phyloP scores from a whole-genome alignment of 306 rosid genomes.

The Medicago ruthenica region DNA sequence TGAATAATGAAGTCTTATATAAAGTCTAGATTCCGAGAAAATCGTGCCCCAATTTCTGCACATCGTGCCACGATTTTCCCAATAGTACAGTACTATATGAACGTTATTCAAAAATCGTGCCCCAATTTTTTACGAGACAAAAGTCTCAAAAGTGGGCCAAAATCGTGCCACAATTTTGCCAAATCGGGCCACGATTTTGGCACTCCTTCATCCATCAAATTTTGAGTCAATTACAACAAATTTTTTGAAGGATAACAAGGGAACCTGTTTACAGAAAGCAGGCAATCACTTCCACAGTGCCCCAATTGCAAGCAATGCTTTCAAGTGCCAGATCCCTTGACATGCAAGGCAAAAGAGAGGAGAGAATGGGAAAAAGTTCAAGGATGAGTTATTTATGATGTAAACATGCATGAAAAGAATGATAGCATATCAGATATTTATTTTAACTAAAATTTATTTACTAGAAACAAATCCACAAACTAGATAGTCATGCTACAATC shows the following conservation, averaged over 20 bases:
- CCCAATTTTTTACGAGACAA: no score
- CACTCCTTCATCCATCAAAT: no score
- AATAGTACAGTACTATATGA: no score
- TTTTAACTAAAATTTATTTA: neutral
- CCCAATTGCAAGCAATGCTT: neutral
- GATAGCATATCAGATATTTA: neutral
- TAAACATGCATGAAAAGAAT: neutral
- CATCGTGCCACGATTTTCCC: no score
- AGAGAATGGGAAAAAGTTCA: neutral
- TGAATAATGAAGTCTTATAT: no score
- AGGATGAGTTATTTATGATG: neutral
- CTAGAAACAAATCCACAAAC: conserved; percentile 16
- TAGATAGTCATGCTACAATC: neutral
- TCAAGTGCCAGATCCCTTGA: neutral
- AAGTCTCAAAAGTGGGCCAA: no score
- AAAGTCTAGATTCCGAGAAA: no score
- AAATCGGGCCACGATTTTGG: no score
- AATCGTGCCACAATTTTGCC: no score
- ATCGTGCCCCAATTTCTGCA: no score
- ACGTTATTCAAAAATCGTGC: no score
- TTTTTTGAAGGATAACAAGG: neutral
- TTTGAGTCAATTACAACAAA: no score
- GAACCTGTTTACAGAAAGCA: neutral
- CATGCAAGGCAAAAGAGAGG: neutral
- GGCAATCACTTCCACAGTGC: neutral